Conservation (phyloP, 2,329 filamentous ascomycete genomes). For the Dendrostoma leiphaemia region DNA sequence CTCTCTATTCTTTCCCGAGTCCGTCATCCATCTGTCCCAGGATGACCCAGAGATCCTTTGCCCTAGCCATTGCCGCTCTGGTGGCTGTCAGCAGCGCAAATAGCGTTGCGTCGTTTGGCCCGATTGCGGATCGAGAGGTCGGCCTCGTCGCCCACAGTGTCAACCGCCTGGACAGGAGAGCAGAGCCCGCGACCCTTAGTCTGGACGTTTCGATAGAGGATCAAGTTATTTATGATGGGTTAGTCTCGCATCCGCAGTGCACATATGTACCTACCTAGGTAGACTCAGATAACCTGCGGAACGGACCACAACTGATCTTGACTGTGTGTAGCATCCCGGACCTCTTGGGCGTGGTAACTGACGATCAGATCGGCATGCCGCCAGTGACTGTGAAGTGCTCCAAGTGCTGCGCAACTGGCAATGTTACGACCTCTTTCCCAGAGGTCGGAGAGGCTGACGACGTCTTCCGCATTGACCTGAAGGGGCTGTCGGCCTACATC, state of each 20-base stretch:
- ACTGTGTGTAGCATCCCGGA: not conserved
- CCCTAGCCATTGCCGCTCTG: too few relatives aligned
- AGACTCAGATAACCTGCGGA: not conserved
- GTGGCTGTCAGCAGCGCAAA: too few relatives aligned
- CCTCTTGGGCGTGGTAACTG: not conserved
- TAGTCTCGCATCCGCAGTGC: not conserved
- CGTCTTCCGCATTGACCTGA: constrained; percentile 7
- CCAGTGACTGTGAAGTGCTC: constrained; percentile 10
- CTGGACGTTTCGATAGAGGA: constrained; percentile 3
- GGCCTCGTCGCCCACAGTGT: not conserved
- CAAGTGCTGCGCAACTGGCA: constrained; percentile 11
- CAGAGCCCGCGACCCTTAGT: not conserved
- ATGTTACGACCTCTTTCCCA: constrained; percentile 4
- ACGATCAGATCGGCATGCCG: not conserved
- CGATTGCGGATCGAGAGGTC: not conserved
- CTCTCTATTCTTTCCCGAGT: too few relatives aligned
- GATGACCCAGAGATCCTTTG: too few relatives aligned
- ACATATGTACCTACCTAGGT: not conserved
- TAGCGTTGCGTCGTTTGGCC: not conserved
- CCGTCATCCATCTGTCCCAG: too few relatives aligned
- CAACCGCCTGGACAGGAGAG: not conserved
- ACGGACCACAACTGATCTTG: too few relatives aligned
- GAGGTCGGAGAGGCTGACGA: constrained; percentile 1
- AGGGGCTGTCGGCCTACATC: constrained; percentile 4
- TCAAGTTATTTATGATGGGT: constrained; percentile 11